Evolutionary conservation across 2,329 filamentous ascomycete species (phyloP), one percentile per base, ranked within the genome.

Genomic region (Coniosporium tulheliwenetii): DNA sequence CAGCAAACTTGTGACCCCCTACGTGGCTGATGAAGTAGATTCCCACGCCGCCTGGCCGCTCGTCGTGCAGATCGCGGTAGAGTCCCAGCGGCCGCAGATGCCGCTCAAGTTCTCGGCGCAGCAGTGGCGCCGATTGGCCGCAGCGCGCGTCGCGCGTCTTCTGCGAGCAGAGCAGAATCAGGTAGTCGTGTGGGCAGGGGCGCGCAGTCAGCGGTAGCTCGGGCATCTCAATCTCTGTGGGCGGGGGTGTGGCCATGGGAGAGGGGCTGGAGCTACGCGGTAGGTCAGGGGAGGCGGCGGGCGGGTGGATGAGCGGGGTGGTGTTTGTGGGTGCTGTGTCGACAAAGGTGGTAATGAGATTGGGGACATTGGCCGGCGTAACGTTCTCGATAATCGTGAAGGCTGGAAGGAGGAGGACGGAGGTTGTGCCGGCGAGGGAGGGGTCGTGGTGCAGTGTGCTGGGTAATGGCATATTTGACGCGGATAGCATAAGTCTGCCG

Each of bases 1-100:
- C 91, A 37, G 80, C 79, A 63, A 93, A 96, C 65, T 95, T 95
- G 67, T 98, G 91, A 0, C 91, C 91, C 26, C 91, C 91, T 2
- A 95, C 86, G 55, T 98, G 91, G 49, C 79, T 89, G 55, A 96
- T 93, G 57, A 95, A 96, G 64, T 94, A 94, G 48, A 98, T 84
- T 0, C 85, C 89, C 5, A 95, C 89, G 10, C 91, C 91, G 9
- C 89, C 89, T 0, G 87, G 85, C 43, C 91, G 67, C 58, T 86
- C 79, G 57, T 98, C 91, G 55, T 93, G 77, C 37, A 91, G 64
- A 56, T 96, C 89, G 29, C 91, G 78, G 59, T 81, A 87, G 14
- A 98, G 64, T 0, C 86, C 87, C 10, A 93, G 67, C 1, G 84
- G 82, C 0, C 86, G 79, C 31, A 96, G 70, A 57, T 95, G 85